These are phyloP conservation scores for Quercus wislizeni DNA, from an alignment of 306 rosid species.

Conservation along the genomic window DNA sequence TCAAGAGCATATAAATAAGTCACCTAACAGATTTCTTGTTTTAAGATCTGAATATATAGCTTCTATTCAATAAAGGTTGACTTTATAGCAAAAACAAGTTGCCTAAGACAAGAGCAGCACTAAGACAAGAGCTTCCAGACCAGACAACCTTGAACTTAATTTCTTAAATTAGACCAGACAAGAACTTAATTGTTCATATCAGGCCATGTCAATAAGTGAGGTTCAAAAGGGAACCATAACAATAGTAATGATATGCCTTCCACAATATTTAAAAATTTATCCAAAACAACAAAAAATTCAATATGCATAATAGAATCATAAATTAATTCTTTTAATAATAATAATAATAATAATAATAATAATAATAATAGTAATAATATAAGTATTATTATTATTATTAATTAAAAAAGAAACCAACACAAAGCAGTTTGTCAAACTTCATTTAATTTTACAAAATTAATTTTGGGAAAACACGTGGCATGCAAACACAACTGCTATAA, in stretches of 20 bases:
- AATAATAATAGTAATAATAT: too few relatives aligned
- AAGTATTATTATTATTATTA: too few relatives aligned
- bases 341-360: too few relatives aligned
- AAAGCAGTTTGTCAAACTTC: not conserved
- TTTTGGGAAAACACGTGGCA: not conserved
- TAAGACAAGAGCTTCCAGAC: not conserved
- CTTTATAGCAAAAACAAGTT: not conserved
- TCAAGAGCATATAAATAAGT: not conserved
- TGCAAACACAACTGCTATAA: not conserved
- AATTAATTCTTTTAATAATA: not conserved
- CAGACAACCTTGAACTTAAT: not conserved
- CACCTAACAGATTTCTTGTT: too few relatives aligned
- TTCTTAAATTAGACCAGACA: not conserved
- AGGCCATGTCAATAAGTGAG: not conserved
- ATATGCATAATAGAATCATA: not conserved
- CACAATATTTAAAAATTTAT: constrained; percentile 7
- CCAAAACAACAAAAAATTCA: not conserved
- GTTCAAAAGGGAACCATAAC: not conserved
- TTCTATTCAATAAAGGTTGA: not conserved
- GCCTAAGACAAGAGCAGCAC: not conserved
- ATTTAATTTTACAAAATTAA: not conserved
- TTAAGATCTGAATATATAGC: not conserved
- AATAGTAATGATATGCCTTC: not conserved
- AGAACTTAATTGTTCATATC: not conserved
- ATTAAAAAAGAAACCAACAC: not conserved